Evolutionary conservation across 257 asterid species (phyloP).

Genomic region (Orobanche coerulescens): DNA sequence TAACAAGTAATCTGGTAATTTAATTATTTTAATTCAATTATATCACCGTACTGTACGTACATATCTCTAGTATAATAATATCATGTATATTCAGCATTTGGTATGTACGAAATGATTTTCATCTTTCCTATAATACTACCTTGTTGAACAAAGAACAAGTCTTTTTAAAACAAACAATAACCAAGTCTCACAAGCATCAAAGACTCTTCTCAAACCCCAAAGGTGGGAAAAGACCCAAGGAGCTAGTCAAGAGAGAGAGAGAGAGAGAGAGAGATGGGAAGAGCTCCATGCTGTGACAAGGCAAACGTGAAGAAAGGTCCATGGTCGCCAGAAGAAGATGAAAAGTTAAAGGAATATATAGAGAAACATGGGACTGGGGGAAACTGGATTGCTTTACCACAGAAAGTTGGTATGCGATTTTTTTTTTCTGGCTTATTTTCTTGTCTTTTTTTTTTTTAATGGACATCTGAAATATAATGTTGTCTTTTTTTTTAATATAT

Average conservation of each 20-base stretch:
- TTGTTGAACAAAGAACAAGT: conserved; percentile 26
- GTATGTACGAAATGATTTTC: too few species aligned
- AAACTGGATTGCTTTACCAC: conserved; percentile 85
- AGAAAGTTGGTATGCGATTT: conserved; percentile 47
- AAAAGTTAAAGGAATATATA: conserved; percentile 54
- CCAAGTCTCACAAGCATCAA: conserved; percentile 8
- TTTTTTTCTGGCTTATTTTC: not conserved
- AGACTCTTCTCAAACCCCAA: conserved; percentile 15
- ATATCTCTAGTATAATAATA: too few species aligned
- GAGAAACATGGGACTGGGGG: conserved; percentile 70
- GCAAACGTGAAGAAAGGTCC: conserved; percentile 85
- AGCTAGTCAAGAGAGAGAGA: too few species aligned
- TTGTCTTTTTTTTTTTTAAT: not conserved
- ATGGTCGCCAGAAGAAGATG: conserved; percentile 95
- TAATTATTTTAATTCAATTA: too few species aligned
- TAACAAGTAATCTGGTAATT: too few species aligned
- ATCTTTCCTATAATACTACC: not conserved
- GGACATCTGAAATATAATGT: not conserved
- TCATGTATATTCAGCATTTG: too few species aligned
- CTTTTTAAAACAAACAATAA: conserved; percentile 19
- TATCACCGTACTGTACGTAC: too few species aligned
- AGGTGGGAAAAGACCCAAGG: conserved; percentile 6
- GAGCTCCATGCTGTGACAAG: conserved; percentile 90
- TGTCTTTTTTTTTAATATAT: not conserved
- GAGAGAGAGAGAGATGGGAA: conserved; percentile 54